These are phyloP conservation scores for Cercospora beticola DNA, from an alignment of 2,329 filamentous ascomycete species.

Conservation along the genomic window DNA sequence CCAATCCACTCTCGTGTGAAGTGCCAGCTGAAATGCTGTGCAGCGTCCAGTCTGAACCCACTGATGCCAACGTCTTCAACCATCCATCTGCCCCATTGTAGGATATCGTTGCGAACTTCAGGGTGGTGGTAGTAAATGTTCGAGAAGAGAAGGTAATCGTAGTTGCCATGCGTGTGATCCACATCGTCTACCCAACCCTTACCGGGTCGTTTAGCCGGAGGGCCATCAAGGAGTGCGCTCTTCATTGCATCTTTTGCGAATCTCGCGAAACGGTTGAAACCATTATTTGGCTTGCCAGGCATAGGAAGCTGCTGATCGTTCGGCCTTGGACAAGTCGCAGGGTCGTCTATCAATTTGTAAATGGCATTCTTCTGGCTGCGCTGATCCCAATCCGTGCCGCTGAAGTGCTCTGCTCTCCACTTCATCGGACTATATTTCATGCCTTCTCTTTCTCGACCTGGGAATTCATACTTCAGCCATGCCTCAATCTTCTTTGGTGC, in stretches of 20 bases:
- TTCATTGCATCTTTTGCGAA: conserved; percentile 26
- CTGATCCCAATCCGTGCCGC: conserved; percentile 66
- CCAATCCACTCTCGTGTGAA: conserved; percentile 66
- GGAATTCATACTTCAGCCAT: conserved; percentile 68
- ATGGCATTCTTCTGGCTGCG: conserved; percentile 58
- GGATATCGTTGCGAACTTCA: conserved; percentile 64
- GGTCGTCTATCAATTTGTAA: conserved; percentile 60
- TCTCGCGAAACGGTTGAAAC: conserved; percentile 28
- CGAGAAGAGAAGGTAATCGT: conserved; percentile 69
- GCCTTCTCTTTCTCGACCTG: conserved; percentile 50
- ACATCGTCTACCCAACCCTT: conserved; percentile 65
- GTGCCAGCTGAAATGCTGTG: conserved; percentile 68
- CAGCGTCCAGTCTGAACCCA: conserved; percentile 70
- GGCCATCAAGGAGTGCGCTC: conserved; percentile 2
- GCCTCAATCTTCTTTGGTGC: conserved; percentile 63
- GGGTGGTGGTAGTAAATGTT: conserved; percentile 65
- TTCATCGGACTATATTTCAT: conserved; percentile 61
- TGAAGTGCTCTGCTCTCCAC: conserved; percentile 68
- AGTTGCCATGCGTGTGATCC: conserved; percentile 64
- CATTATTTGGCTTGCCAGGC: conserved; percentile 14
- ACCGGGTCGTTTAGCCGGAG: conserved; percentile 38
- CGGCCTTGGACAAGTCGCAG: conserved; percentile 33
- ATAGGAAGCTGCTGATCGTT: conserved; percentile 24
- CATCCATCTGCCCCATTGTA: conserved; percentile 69
- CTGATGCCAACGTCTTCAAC: conserved; percentile 59